A percentile compares a stretch with the other conserved stretches of the same genome.
Conservation (phyloP, 306 rosid species). For the Vigna unguiculata region DNA sequence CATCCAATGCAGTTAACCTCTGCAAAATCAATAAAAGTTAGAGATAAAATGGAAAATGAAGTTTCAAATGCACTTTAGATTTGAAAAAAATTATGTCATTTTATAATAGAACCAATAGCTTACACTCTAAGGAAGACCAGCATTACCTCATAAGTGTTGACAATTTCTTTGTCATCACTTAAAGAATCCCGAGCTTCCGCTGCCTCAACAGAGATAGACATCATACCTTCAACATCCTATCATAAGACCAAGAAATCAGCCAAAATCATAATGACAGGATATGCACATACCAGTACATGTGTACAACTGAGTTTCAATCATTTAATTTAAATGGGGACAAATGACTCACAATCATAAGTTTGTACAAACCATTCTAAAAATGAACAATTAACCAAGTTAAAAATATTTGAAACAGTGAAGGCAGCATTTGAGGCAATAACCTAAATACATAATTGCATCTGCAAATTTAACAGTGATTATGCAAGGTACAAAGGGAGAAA, state of each 20-base stretch:
- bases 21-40: conserved; percentile 38
- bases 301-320: conserved; percentile 19
- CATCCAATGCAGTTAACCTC: conserved; percentile 98
- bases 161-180: conserved; percentile 88
- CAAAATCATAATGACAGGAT: conserved; percentile 40
- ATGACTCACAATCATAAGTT: conserved; percentile 10
- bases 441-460: conserved; percentile 22
- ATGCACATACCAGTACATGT: conserved; percentile 14
- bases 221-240: conserved; percentile 99
- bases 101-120: conserved; percentile 26
- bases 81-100: conserved; percentile 23
- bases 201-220: conserved; percentile 97
- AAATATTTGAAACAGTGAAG: conserved; percentile 33
- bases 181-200: conserved; percentile 92
- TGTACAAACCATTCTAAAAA: conserved; percentile 30
- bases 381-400: conserved; percentile 31
- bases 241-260: conserved; percentile 51
- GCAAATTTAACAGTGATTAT: conserved; percentile 33
- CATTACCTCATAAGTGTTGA: conserved; percentile 86
- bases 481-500: conserved; percentile 31
- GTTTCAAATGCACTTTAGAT: conserved; percentile 17
- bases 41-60: conserved; percentile 28
- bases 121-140: conserved; percentile 34
- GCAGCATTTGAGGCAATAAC: conserved; percentile 29
- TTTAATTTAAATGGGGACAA: conserved; percentile 36